Percentiles rank a stretch among this genome's conserved stretches.
Conservation (phyloP, 2,329 filamentous ascomycete species). For the Acrodontium crateriforme region DNA sequence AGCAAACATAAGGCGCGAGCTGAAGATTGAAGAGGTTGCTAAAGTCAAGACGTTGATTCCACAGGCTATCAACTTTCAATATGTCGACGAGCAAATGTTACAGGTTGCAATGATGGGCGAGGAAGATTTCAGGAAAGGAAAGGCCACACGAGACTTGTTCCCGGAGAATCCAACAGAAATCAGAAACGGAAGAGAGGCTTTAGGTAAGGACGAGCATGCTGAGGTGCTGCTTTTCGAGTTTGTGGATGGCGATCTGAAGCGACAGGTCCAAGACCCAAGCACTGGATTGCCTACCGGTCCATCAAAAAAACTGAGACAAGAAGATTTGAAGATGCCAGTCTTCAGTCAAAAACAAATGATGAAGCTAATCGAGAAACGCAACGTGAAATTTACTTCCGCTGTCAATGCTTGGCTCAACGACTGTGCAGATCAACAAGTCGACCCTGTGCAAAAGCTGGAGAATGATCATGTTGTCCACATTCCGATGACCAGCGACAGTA, state of each 20-base stretch:
- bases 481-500: conserved; percentile 42
- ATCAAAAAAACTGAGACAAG: conserved; percentile 54
- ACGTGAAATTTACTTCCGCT: conserved; percentile 65
- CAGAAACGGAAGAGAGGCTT: conserved; percentile 21
- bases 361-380: conserved; percentile 75
- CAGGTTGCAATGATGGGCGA: conserved; percentile 64
- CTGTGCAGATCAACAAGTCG: conserved; percentile 49
- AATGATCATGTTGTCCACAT: conserved; percentile 47
- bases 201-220: conserved; percentile 23
- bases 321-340: conserved; percentile 80
- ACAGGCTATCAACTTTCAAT: conserved; percentile 65
- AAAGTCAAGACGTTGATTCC: conserved; percentile 67
- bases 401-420: conserved; percentile 64
- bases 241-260: conserved; percentile 77
- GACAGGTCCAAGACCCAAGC: conserved; percentile 57
- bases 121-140: conserved; percentile 50
- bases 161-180: conserved; percentile 23
- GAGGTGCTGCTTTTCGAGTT: conserved; percentile 87
- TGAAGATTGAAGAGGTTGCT: conserved; percentile 68
- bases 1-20: conserved; percentile 56
- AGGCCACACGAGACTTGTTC: conserved; percentile 38
- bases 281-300: conserved; percentile 59
- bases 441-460: conserved; percentile 54
- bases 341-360: conserved; percentile 90
- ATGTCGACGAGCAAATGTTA: conserved; percentile 72